A percentile compares a stretch with the other conserved stretches of the same genome.
phyloP scores from a whole-genome alignment of 176 grass and related monocot genomes.

The Zoysia japonica region DNA sequence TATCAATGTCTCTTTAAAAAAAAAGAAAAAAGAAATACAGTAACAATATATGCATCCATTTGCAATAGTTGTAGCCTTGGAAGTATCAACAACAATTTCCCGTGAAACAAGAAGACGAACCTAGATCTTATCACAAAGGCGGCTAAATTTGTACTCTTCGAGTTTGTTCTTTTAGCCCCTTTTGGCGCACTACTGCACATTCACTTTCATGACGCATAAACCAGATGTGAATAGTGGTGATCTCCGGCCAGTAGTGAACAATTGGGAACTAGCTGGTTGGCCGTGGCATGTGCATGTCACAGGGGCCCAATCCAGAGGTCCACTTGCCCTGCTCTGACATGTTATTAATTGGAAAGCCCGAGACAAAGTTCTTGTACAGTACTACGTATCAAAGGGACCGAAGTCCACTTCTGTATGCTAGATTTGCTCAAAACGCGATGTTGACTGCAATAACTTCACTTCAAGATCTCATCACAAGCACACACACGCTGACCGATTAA shows the following conservation, averaged over 20 bases:
- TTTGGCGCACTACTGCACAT: background rate
- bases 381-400: background rate
- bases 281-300: background rate
- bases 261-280: background rate
- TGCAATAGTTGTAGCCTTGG: constrained; percentile 16
- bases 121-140: constrained; percentile 4
- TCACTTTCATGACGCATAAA: background rate
- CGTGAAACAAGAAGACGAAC: constrained; percentile 35
- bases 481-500: background rate
- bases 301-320: constrained; percentile 4
- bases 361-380: constrained; percentile 6
- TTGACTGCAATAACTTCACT: background rate
- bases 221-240: background rate
- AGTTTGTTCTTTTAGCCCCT: background rate
- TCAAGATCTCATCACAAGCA: constrained; percentile 5
- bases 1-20: background rate
- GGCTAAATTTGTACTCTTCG: background rate
- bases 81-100: constrained; percentile 29
- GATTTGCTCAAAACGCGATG: background rate
- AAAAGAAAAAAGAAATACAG: background rate
- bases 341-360: constrained; percentile 15
- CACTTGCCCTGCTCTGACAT: constrained; percentile 1
- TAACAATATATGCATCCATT: background rate
- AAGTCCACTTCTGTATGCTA: background rate
- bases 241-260: background rate